Evolutionary conservation across 371 early-diverging fungal species (phyloP), one percentile per base, ranked within the genome.

Genomic region (Mucor irregularis): DNA sequence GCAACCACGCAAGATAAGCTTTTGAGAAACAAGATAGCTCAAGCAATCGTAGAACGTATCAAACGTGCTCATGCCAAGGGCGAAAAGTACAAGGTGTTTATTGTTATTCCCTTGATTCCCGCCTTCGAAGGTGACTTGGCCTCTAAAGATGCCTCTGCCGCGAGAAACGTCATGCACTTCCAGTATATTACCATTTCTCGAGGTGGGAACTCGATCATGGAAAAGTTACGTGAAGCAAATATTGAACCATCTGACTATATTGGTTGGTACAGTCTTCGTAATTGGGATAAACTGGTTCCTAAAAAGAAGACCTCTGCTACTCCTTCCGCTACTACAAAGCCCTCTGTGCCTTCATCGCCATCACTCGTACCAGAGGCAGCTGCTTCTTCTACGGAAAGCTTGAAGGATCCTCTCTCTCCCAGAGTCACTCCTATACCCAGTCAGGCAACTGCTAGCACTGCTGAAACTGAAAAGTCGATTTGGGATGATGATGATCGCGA

Each of bases 81-180:
- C 2, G 80, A 84, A 33, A 82, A 83, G 35, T 95, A 93, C 81
- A 82, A 86, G 30, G 89, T 93, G 14, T 89, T 91, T 59, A 87
- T 97, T 43, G 57, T 96, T 5, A 90, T 96, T 65, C 97, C 97
- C 2, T 69, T 95, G 47, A 84, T 93, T 64, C 97, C 97, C 3
- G 95, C 92, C 3, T 95, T 96, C 65, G 91, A 91, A 57, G 90
- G 87, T 33, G 93, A 91, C 58, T 71, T 96, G 45, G 80, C 81
- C 40, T 80, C 88, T 0, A 83, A 80, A 5, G 87, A 86, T 19
- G 93, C 92, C 0, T 84, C 84, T 19, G 88, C 92, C 4, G 78
- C 89, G 28, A 47, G 90, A 43, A 75, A 67, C 17, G 88, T 94
- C 1, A 87, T 93, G 88, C 86, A 91, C 60, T 89, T 87, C 61